Evolutionary conservation across 768 basidiomycete genomes (phyloP), one percentile per base, ranked within the genome.

Genomic region (Russula foetens): DNA sequence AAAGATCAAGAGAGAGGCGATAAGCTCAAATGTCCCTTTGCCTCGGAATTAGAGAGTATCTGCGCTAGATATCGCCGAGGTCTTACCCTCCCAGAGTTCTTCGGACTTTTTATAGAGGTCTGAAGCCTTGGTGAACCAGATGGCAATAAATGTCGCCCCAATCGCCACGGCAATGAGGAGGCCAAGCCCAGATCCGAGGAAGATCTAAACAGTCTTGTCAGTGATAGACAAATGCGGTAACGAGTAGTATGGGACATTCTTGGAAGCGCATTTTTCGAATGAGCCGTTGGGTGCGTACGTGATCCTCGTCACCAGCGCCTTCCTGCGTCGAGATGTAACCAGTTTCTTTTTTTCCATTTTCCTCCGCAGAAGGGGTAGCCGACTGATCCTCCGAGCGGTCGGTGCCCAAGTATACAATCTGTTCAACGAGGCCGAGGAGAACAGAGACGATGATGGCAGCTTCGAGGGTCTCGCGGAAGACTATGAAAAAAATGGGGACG

Each of bases 401-500:
- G 11, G 56, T 43, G 45, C 63, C 50, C n/a, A 44, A 39, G 44
- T 55, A 71, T 6, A 89, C 80, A 64, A 94, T 83, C 66, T 95
- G 92, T 68, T 96, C 85, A n/a, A 91, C 89, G 62, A 98, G 84
- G 64, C 90, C 85, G 54, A 96, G 86, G 50, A 98, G 82, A 59
- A 96, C 92, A 7, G 92, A 90, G 71, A 97, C 75, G 79, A 98
- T 92, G 76, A 98, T 88, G 45, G 84, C 84, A 4, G 92, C 90
- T 77, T 97, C 94, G 64, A 97, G 81, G 5, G 92, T 89, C 81
- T 97, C 94, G 70, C 94, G 84, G 73, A 96, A 93, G 75, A 95
- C 85, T 75, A 97, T 93, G 81, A 98, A 93, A 79, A 94, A 97
- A 67, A 98, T 92, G 69, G 92, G 85, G 58, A 95, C 81, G 59